Evolutionary conservation across 208 protist species (phyloP).

Genomic region (Leishmania tropica): DNA sequence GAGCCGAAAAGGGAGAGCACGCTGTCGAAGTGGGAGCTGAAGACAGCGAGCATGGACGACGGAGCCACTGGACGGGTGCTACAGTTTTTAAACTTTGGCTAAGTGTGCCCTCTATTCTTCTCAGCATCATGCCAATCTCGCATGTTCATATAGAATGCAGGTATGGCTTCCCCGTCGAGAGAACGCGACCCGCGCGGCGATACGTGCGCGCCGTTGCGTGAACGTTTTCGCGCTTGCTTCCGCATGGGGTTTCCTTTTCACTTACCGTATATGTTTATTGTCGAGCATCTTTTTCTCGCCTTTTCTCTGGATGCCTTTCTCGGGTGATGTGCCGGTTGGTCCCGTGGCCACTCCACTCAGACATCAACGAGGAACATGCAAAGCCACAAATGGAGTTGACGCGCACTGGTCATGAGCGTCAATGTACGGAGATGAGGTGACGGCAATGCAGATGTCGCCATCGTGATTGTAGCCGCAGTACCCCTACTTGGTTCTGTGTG

Average conservation of each 20-base stretch:
- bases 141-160: neutral
- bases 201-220: neutral
- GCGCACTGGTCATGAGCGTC: neutral
- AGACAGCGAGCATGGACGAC: neutral
- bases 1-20: neutral
- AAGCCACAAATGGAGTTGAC: neutral
- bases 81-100: neutral
- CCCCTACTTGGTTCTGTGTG: neutral
- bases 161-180: neutral
- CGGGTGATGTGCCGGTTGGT: neutral
- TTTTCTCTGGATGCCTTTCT: neutral
- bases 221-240: neutral
- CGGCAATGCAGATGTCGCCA: neutral
- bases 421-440: neutral
- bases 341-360: neutral
- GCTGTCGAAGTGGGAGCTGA: no score
- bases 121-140: neutral
- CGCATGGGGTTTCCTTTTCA: neutral
- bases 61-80: neutral
- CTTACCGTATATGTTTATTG: neutral
- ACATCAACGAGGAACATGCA: neutral
- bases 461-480: neutral
- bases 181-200: neutral
- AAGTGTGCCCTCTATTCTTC: neutral
- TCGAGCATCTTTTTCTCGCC: neutral